Conservation (phyloP, 208 protist species). For the Leishmania tropica region DNA sequence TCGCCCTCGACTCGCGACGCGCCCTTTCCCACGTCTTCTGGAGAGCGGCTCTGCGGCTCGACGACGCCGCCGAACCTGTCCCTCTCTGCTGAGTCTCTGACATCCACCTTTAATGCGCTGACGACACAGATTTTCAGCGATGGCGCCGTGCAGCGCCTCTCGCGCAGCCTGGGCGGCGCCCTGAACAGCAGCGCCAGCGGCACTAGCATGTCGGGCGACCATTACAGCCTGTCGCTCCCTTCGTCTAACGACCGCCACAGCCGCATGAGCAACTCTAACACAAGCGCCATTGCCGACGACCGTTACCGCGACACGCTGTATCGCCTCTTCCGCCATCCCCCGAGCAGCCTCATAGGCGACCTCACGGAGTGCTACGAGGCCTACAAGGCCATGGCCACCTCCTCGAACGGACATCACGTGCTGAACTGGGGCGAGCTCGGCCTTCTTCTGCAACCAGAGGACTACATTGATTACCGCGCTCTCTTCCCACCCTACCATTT, state of each 20-base stretch:
- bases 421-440: conserved; percentile 32
- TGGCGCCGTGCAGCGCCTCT: neutral
- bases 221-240: neutral
- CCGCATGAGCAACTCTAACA: neutral
- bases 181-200: conserved; percentile 12
- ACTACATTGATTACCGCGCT: conserved; percentile 33
- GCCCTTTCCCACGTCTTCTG: neutral
- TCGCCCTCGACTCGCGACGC: neutral
- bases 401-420: conserved; percentile 19
- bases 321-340: conserved; percentile 26
- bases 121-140: neutral
- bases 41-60: conserved; percentile 4
- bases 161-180: conserved; percentile 1
- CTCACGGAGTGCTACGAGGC: conserved; percentile 9
- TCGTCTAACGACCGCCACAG: neutral
- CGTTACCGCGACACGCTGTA: conserved; percentile 28
- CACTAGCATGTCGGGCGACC: conserved; percentile 10
- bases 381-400: conserved; percentile 26
- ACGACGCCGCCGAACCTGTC: conserved; percentile 4
- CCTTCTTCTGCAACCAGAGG: conserved; percentile 32
- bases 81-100: conserved; percentile 3
- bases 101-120: neutral
- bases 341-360: conserved; percentile 25
- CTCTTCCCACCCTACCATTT: conserved; percentile 29
- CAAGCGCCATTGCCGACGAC: conserved; percentile 12